Base-by-base conservation (phyloP, 306 rosid species). In the Begonia fuchsioides region DNA sequence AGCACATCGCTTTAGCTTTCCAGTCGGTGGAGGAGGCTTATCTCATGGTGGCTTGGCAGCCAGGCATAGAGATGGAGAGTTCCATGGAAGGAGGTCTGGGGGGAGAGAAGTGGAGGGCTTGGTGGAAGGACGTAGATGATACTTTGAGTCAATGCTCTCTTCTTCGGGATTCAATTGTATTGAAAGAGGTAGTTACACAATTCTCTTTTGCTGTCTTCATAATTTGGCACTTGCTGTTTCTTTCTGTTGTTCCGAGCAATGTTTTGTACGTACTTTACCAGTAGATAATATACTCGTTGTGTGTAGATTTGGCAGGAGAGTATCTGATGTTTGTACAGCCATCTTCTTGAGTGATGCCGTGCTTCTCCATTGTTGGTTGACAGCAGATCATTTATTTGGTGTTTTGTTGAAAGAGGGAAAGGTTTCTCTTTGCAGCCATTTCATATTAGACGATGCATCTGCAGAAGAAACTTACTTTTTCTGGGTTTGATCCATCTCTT, bases 11-110 rank as follows among this genome's bases (percentile, higher is more conserved):
- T 12, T 79, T 69, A 81, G 57, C 66, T 63, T 79, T 85, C 64
- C 98, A 85, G 75, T 75, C 98, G 2, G 68, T 74, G 11, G 54
- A 78, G 79, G 98, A 92, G 78, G 86, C 85, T 53, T 92, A 92
- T 68, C 85, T 92, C 57, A 79, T 92, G 98, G 85, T 85, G 49
- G 65, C 73, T 39, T 92, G 96, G 98, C 70, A 9, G 73, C 78
- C 3, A 71, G 82, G 76, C 65, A 64, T 72, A 79, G 72, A 63
- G 94, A 79, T 68, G 94, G 96, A 12, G 64, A 68, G 57, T 59
- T 53, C 19, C 87, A 69, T 55, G 87, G 83, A 44, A 70, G 76
- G 69, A 65, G 78, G 68, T 86, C 78, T 50, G 87, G 87, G 57
- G 74, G 66, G 55, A 69, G 85, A 54, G 96, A 79, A 62, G 62